Conservation (phyloP, 2,329 filamentous ascomycete species). For the Hymenoscyphus fructigenus region DNA sequence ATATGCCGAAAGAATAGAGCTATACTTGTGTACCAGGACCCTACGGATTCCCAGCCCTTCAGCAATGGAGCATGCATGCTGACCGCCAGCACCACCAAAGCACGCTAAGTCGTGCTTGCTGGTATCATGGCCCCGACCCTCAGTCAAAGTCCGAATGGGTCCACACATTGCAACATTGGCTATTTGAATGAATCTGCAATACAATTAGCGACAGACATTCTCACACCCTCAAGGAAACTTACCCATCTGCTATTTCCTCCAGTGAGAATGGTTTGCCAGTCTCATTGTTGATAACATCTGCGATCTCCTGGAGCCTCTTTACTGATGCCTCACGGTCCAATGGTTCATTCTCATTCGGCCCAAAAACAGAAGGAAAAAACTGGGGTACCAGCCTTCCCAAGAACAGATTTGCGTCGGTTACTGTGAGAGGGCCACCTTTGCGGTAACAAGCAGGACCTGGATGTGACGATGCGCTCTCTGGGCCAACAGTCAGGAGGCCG, state of each 20-base stretch:
- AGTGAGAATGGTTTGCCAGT: conserved; percentile 62
- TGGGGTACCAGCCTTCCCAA: conserved; percentile 82
- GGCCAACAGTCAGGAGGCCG: conserved; percentile 85
- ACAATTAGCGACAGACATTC: neutral
- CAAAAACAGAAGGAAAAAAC: conserved; percentile 95
- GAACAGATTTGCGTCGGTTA: conserved; percentile 90
- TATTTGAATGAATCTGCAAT: conserved; percentile 73
- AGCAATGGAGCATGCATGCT: conserved; percentile 85
- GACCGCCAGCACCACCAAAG: conserved; percentile 86
- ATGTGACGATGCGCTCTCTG: conserved; percentile 84
- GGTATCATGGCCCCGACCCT: conserved; percentile 86
- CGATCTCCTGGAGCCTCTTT: conserved; percentile 72
- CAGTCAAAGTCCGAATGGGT: conserved; percentile 83
- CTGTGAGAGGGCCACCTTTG: conserved; percentile 83
- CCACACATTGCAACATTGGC: conserved; percentile 89
- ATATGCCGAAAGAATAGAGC: conserved; percentile 83
- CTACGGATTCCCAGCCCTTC: conserved; percentile 78
- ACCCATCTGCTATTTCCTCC: conserved; percentile 45
- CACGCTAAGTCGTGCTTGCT: conserved; percentile 82
- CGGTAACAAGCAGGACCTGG: conserved; percentile 89
- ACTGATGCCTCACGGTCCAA: conserved; percentile 75
- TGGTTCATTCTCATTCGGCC: conserved; percentile 78
- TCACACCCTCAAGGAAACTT: too few species aligned
- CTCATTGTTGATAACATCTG: conserved; percentile 74
- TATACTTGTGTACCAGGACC: conserved; percentile 82